Base-by-base conservation (phyloP, 495 filamentous ascomycete genomes). In the Pyronema omphalodes region DNA sequence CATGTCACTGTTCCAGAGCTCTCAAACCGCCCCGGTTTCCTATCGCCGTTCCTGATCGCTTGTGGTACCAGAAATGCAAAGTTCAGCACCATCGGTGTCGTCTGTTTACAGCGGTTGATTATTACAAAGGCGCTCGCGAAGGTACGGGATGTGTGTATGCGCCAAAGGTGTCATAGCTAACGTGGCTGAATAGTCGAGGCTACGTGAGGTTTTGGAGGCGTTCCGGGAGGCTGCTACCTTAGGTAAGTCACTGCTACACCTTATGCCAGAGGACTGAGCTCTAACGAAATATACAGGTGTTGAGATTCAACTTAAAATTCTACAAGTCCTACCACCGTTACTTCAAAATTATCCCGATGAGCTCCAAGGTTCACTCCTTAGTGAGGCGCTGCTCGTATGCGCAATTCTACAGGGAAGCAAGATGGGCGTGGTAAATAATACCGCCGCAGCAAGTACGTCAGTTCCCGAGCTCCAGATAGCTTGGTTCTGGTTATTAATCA, bases 231-330 rank as follows among this genome's bases (percentile, higher is more conserved):
- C 83, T 49, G 82, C 83, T 11, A 72, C 70, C 56, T 56, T 83
- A 55, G 75, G 80, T 81, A 69, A 48, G 65, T 23, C 17, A 51
- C 48, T 12, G 34, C 37, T 43, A 15, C 7, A 48, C n/a, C n/a
- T 11, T 29, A 48, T 14, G 3, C 11, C n/a, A 11, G 44, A 11
- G 19, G 23, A 29, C 23, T n/a, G 9, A 23, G 8, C 19, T 33
- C 40, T 45, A 41, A 44, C 19, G 51, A 41, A 44, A 48, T 14
- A 17, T 36, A 60, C 68, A 74, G 88, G 82, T 35, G 76, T 93
- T 47, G 93, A 98, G 66, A 82, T 95, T 2, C 91, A 98, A 61
- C 76, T 98, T 49, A 98, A 95, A 68, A 93, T 96, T 33, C 71
- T 98, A 14, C 91, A 98, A 65, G 84, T 88, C 0, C 70, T 98